Evolutionary conservation across 345 rosid genomes (phyloP).

Genomic region (Salix brachista): DNA sequence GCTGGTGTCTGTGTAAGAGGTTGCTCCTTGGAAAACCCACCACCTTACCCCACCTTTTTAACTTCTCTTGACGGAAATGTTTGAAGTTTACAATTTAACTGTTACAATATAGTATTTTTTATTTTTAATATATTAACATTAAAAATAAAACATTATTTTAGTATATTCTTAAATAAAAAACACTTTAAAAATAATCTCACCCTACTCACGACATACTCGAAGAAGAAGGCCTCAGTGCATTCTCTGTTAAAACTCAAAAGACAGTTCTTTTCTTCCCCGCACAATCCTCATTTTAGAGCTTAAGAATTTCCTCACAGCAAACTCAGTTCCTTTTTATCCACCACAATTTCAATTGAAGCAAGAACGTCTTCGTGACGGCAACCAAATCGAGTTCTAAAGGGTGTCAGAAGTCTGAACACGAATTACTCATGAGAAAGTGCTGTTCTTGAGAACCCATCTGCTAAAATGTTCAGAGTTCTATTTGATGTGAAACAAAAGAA

Average conservation of each 20-base stretch:
- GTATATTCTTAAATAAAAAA: too few species aligned
- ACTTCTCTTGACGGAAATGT: too few species aligned
- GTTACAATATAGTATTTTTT: too few species aligned
- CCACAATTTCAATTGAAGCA: slow-evolving; percentile 4
- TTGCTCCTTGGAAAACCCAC: neutral
- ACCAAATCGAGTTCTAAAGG: neutral
- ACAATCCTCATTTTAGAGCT: slow-evolving; percentile 1
- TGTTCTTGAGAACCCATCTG: slow-evolving; percentile 7
- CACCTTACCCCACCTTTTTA: too few species aligned
- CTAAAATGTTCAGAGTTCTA: slow-evolving; percentile 31
- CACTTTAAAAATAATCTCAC: too few species aligned
- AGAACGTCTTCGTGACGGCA: slow-evolving; percentile 15
- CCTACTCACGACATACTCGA: too few species aligned
- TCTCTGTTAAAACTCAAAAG: neutral
- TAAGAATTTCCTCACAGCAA: slow-evolving; percentile 7
- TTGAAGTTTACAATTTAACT: too few species aligned
- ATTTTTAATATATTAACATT: too few species aligned
- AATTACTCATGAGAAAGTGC: neutral
- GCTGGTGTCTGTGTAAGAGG: slow-evolving; percentile 2
- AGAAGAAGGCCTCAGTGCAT: neutral
- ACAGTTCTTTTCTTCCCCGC: neutral
- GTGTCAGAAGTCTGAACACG: neutral
- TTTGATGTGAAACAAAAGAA: slow-evolving; percentile 17
- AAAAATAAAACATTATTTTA: too few species aligned
- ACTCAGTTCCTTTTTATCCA: slow-evolving; percentile 13